Evolutionary conservation across 768 basidiomycete species (phyloP), one percentile per base, ranked within the genome.

Genomic region (Cytidiella melzeri): DNA sequence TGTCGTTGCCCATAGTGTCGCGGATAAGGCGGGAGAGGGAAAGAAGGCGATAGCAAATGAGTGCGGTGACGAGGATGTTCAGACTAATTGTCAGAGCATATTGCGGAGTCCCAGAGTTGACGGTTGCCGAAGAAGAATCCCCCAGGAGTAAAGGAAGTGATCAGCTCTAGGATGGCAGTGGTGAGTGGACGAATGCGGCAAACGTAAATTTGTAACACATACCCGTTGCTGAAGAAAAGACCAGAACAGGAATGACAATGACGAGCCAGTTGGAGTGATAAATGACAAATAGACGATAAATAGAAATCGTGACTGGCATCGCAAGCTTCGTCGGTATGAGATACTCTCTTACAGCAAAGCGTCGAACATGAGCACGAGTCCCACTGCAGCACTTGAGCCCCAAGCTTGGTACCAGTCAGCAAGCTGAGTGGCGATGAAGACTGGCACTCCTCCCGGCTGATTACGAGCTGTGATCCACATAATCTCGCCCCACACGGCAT

Each of bases 21-120:
- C 59, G 58, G 12, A 67, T 63, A 13, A 56, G 43, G 25, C 59
- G 61, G 7, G 64, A 62, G 28, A 69, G 58, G 46, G 53, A 57
- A 38, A 68, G 49, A 18, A 74, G 68, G 18, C 72, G 72, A n/a
- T 42, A 49, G 41, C 66, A 69, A 46, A 75, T 72, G 25, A 70
- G 59, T 3, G 58, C n/a, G 5, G 73, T 74, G 37, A 70, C 63
- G 56, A 74, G 52, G 47, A 72, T 62, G 61, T 74, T 75, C 51
- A 73, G 60, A 27, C 63, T 55, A 48, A 75, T 68, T 10, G 70
- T 68, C 41, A 71, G 61, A 19, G 68, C 58, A 45, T 68, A 69
- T 61, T 71, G 74, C 6, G 71, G 67, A 5, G 64, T 59, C 23
- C 68, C 71, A 48, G 71, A 70, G 57, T 66, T 62, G 49, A 69